Conservation (phyloP, 257 asterid species). For the Verbena officinalis region DNA sequence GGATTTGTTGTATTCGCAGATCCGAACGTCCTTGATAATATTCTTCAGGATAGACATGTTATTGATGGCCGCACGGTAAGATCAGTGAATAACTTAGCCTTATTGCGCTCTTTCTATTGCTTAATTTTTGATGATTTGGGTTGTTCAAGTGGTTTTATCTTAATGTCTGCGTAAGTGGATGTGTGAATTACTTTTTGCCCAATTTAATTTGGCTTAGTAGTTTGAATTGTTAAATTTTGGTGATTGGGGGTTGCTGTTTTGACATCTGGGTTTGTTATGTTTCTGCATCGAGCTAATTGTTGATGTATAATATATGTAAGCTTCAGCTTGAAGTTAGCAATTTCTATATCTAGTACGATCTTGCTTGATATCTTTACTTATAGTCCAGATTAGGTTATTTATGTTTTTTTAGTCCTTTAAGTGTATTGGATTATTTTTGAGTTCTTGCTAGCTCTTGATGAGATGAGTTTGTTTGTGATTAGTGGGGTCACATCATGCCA, state of each 20-base stretch:
- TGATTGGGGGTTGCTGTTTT: not conserved
- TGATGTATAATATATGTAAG: not conserved
- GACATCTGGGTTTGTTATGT: not conserved
- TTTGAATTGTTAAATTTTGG: not conserved
- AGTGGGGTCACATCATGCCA: not conserved
- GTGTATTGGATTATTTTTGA: not conserved
- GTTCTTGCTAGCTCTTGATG: not conserved
- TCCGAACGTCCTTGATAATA: constrained; percentile 68
- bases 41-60: constrained; percentile 76
- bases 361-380: not conserved
- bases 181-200: too few relatives aligned
- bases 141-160: too few relatives aligned
- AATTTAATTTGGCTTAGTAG: not conserved
- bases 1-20: constrained; percentile 83
- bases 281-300: not conserved
- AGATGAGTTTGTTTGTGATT: not conserved
- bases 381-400: not conserved
- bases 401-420: too few relatives aligned
- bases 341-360: not conserved
- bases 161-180: too few relatives aligned
- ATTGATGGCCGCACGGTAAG: constrained; percentile 89
- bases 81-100: not conserved
- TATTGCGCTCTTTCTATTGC: too few relatives aligned
- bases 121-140: too few relatives aligned
- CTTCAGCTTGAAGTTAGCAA: not conserved